These are phyloP conservation scores for Suillus placidus DNA, from an alignment of 768 basidiomycete genomes.

Conservation along the genomic window DNA sequence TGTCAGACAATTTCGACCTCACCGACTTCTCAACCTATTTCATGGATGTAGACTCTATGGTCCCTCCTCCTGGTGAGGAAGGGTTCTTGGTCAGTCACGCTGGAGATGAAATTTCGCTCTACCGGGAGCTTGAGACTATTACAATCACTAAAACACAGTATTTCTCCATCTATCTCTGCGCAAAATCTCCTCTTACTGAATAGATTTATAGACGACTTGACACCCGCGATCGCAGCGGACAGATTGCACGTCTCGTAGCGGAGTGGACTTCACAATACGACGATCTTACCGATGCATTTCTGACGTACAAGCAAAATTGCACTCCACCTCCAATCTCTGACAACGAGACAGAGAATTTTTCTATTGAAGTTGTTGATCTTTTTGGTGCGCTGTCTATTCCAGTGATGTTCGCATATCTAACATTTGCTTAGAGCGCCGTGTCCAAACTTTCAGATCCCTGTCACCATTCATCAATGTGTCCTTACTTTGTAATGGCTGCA, in stretches of 20 bases:
- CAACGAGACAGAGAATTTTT: not conserved
- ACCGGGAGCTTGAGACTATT: not conserved
- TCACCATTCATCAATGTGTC: not conserved
- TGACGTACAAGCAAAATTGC: not conserved
- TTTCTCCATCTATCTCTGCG: not conserved
- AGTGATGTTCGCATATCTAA: not conserved
- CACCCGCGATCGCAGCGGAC: not conserved
- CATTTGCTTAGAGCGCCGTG: not conserved
- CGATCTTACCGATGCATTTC: not conserved
- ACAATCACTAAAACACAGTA: not conserved
- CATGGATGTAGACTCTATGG: constrained; percentile 2
- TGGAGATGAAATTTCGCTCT: not conserved
- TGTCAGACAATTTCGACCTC: not conserved
- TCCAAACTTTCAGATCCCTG: not conserved
- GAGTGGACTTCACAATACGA: not conserved
- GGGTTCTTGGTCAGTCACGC: not conserved
- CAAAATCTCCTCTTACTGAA: not conserved
- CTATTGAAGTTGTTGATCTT: not conserved
- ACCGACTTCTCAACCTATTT: not conserved
- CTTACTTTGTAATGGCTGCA: not conserved
- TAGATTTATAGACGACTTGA: not conserved
- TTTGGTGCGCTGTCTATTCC: not conserved
- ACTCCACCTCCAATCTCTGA: not conserved
- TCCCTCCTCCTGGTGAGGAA: not conserved
- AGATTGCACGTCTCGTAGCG: not conserved